Percentiles rank a stretch among this genome's conserved stretches.
Evolutionary conservation across 495 filamentous ascomycete species (phyloP).

Genomic region (Podospora pseudopauciseta): DNA sequence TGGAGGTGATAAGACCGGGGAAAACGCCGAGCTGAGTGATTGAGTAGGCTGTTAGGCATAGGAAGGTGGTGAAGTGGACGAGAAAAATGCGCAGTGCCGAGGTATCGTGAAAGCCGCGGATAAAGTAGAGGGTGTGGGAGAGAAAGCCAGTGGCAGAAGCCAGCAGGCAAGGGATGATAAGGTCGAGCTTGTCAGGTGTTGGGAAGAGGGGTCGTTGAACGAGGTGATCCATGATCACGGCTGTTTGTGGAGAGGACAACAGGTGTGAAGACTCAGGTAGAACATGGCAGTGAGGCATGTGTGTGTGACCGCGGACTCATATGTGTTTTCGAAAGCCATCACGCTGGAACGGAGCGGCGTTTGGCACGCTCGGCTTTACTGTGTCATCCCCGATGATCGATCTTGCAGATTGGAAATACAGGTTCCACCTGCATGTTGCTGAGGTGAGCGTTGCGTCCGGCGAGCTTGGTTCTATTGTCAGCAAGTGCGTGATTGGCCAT

Average conservation of each 20-base stretch:
- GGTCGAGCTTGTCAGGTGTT: not conserved
- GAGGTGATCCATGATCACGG: not conserved
- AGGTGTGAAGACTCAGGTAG: no score
- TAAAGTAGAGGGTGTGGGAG: constrained; percentile 20
- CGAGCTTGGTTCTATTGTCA: not conserved
- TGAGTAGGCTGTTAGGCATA: not conserved
- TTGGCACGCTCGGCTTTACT: not conserved
- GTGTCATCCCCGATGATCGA: not conserved
- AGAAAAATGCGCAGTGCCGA: constrained; percentile 11
- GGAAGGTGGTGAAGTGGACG: constrained; percentile 5
- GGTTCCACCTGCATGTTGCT: not conserved
- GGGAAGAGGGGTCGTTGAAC: no score
- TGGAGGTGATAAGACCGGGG: not conserved
- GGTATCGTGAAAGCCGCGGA: constrained; percentile 18
- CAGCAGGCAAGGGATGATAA: not conserved
- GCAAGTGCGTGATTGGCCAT: not conserved
- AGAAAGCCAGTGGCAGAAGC: constrained; percentile 15
- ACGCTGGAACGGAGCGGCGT: not conserved
- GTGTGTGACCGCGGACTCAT: not conserved
- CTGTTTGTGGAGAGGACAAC: not conserved
- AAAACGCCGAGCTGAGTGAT: not conserved
- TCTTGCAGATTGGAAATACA: not conserved
- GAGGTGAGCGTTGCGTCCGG: not conserved
- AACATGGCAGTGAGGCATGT: no score
- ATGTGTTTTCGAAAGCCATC: not conserved